These are phyloP conservation scores for Lactifluus rugatus DNA, from an alignment of 768 basidiomycete genomes.

Conservation along the genomic window DNA sequence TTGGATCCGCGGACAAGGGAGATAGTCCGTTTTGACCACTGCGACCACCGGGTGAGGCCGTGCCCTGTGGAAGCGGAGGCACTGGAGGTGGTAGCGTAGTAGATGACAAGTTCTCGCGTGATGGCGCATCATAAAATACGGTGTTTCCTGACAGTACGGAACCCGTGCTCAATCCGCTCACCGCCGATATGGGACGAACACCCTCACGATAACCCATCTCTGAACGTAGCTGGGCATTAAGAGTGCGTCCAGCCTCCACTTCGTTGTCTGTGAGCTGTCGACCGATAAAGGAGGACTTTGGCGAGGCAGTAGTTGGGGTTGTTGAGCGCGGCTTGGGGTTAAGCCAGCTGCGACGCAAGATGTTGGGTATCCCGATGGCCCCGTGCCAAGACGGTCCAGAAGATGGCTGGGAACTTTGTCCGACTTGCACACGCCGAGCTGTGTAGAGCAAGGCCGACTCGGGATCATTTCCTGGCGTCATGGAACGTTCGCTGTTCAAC, in stretches of 20 bases:
- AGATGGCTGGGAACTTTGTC: constrained; percentile 15
- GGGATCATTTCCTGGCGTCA: constrained; percentile 22
- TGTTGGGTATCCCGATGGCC: constrained; percentile 7
- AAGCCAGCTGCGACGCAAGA: constrained; percentile 20
- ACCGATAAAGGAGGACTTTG: constrained; percentile 5
- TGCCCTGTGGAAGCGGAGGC: constrained; percentile 28
- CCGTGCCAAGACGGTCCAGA: constrained; percentile 20
- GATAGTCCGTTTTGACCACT: constrained; percentile 2
- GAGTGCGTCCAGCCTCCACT: constrained; percentile 24
- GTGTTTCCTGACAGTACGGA: constrained; percentile 38
- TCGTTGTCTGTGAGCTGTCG: constrained; percentile 19
- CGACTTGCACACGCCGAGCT: constrained; percentile 37
- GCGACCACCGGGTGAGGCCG: neutral
- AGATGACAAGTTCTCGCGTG: constrained; percentile 36
- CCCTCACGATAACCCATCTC: constrained; percentile 23
- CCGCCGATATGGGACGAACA: constrained; percentile 46
- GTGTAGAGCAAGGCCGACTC: constrained; percentile 40
- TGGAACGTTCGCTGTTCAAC: constrained; percentile 27
- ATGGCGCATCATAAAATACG: constrained; percentile 53
- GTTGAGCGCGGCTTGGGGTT: constrained; percentile 3
- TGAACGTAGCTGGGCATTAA: constrained; percentile 21
- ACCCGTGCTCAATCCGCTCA: constrained; percentile 42
- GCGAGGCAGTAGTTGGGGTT: constrained; percentile 1
- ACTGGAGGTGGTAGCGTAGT: constrained; percentile 34
- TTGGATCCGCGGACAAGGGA: constrained; percentile 14